Evolutionary conservation across 2,329 filamentous ascomycete species (phyloP), one percentile per base, ranked within the genome.

Genomic region (Trichoderma lentiforme): DNA sequence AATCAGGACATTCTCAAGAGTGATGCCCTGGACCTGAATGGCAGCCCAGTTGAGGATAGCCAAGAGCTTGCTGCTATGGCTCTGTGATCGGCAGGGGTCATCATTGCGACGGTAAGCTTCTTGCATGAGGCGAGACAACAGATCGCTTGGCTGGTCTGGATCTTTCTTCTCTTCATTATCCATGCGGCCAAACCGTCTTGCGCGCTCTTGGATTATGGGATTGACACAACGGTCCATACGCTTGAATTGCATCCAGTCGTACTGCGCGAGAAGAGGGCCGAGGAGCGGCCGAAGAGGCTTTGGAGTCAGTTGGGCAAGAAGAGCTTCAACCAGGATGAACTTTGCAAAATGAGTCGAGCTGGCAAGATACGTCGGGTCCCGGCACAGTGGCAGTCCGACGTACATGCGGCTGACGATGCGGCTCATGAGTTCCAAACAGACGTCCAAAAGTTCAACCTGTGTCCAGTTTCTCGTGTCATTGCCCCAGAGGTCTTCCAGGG

Each of bases 1-100:
- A 26, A 67, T 67, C 21, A 67, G 47, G 6, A 51, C 51, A 15
- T 67, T 67, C 14, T 67, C 64, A 15, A 67, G 47, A 1, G 64
- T 67, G 24, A 67, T 67, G 9, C 64, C 64, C 6, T 67, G 64
- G 12, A 67, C 64, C 18, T 67, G 64, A n/a, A 67, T 67, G 64
- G 64, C 64, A 9, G 64, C 64, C 64, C 64, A 67, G 47, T 67
- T 67, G 32, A 67, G 64, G 3, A 67, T 53, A 2, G 64, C 64
- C 11, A 67, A 28, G 6, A 67, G 47, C 15, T 67, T 67, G 51
- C 30, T 67, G 47, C 47, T 67, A 12, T 67, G 64, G 15, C 64
- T 67, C 32, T 67, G 64, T 6, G 64, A 67, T 36, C 47, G 30
- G 24, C 64, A 39, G 4, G 64, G 64, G 7, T 67, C 47, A 14